Conservation (phyloP, 2,329 filamentous ascomycete species). For the Exophiala lecanii-corni region DNA sequence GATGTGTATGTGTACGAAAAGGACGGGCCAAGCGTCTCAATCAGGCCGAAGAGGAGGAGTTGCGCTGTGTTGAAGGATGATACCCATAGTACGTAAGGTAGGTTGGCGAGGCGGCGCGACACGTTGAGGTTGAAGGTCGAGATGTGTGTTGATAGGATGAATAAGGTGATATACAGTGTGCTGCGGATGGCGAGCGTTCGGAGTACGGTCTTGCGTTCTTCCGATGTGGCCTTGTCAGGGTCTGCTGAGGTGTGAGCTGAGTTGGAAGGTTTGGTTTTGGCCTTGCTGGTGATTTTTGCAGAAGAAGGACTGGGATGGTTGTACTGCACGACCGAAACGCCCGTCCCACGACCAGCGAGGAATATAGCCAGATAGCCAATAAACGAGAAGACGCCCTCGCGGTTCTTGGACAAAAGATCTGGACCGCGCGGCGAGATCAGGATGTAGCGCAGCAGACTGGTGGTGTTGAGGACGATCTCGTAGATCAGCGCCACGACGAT, state of each 20-base stretch:
- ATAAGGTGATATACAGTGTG: constrained; percentile 63
- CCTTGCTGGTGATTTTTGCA: constrained; percentile 1
- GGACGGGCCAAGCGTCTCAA: constrained; percentile 57
- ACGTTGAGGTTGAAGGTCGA: constrained; percentile 66
- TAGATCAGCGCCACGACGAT: constrained; percentile 66
- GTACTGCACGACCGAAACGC: constrained; percentile 63
- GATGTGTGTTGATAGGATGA: constrained; percentile 63
- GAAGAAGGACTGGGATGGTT: not conserved
- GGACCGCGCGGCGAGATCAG: constrained; percentile 70
- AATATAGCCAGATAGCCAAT: constrained; percentile 93
- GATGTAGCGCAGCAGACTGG: constrained; percentile 74
- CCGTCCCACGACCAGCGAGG: constrained; percentile 78
- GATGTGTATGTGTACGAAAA: constrained; percentile 24
- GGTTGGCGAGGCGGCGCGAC: constrained; percentile 83
- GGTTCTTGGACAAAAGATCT: constrained; percentile 79
- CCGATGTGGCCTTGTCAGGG: not conserved
- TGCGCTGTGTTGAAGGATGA: constrained; percentile 86
- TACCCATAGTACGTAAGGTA: constrained; percentile 91
- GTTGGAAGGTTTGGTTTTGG: not conserved
- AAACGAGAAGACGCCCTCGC: constrained; percentile 94
- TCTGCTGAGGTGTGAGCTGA: not conserved
- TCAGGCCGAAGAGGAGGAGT: constrained; percentile 68
- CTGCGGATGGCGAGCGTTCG: constrained; percentile 12
- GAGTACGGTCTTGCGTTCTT: constrained; percentile 18
- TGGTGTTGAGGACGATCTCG: constrained; percentile 70